Percentiles rank a stretch among this genome's conserved stretches.
Evolutionary conservation across 306 rosid genomes (phyloP).

Genomic region (Rubus parviflorus): DNA sequence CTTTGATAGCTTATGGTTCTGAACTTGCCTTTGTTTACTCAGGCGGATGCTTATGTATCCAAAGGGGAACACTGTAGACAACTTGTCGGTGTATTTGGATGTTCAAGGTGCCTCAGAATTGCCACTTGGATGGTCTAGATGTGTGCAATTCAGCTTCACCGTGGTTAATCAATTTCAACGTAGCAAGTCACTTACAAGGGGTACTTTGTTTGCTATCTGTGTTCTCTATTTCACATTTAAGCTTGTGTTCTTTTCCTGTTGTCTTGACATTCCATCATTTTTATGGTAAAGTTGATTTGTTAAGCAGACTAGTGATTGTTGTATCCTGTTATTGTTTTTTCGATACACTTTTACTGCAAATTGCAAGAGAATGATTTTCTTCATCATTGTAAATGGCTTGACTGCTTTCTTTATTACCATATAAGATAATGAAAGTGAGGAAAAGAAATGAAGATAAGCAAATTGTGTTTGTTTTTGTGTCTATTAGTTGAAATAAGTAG

Average conservation of each 20-base stretch:
- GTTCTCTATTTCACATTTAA: not conserved
- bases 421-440: not conserved
- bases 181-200: not conserved
- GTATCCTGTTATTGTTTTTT: not conserved
- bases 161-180: not conserved
- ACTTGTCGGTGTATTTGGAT: not conserved
- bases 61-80: not conserved
- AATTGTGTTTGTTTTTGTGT: not conserved
- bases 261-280: not conserved
- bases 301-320: not conserved
- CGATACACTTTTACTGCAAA: not conserved
- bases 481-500: not conserved
- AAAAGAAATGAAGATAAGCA: not conserved
- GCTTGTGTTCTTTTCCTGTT: not conserved
- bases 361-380: not conserved
- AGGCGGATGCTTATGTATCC: not conserved
- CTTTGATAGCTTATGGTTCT: not conserved
- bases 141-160: not conserved
- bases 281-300: not conserved
- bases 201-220: not conserved
- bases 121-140: not conserved
- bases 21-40: not conserved
- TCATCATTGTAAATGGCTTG: not conserved
- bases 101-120: conserved; percentile 3
- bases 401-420: not conserved